Base-by-base conservation (phyloP, 1,284 basidiomycete species). In the Thecaphora frezii region DNA sequence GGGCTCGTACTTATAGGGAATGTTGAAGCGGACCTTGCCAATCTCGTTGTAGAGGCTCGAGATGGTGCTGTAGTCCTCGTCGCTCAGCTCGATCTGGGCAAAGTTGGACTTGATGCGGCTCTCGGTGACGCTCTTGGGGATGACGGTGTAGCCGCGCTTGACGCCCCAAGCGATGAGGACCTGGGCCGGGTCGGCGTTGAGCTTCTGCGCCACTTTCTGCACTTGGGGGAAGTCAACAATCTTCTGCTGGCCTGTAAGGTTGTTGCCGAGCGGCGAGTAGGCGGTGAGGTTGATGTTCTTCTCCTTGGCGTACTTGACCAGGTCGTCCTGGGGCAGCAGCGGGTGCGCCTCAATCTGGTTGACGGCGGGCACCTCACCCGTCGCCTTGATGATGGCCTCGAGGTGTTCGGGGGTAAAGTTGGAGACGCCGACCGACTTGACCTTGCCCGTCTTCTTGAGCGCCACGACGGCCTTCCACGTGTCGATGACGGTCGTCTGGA, bases 311-410 rank as follows among this genome's bases (percentile, higher is more conserved):
- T 69, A 75, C 21, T 56, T 56, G 41, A 69, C 69, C 14, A 77
- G 60, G 33, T 75, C 76, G 51, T 76, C 69, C 57, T 77, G 76
- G 13, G 71, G 74, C 14, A 77, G 69, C 4, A 76, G 60, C 8
- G 91, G 90, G 82, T 93, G 91, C 30, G 85, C 85, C 80, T 93
- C 90, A 65, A 93, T 83, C 82, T 93, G 91, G 82, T 92, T 91
- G 45, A 83, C 86, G 39, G 84, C 88, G 21, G 91, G 91, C 50
- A 86, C 84, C 50, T 89, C 87, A 21, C 88, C 88, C 4, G 90
- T 90, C 3, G 85, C 88, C 14, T 84, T 81, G 70, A 87, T 87
- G 75, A 93, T 84, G 30, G 82, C 87, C 75, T 89, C 80, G 54
- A 92, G 80, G 46, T 87, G 83, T 41, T 83, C 82, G 47, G 87